Percentiles rank a stretch among this genome's conserved stretches.
Conservation (phyloP, 768 basidiomycete species). For the Leccinum ochraceum region DNA sequence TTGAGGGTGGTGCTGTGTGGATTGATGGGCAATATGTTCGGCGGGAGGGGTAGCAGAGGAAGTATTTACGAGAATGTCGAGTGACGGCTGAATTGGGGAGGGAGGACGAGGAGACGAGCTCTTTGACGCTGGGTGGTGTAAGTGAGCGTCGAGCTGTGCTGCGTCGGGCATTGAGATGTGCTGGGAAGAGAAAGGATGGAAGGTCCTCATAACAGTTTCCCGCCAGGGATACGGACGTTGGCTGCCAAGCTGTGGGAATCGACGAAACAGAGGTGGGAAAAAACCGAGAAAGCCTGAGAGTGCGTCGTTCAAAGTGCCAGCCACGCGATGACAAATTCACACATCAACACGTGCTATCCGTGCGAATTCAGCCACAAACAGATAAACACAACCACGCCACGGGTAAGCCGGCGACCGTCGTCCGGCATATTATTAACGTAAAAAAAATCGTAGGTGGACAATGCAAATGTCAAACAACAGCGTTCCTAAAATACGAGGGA, state of each 20-base stretch:
- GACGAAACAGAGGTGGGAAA: conserved; percentile 44
- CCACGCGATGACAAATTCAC: conserved; percentile 24
- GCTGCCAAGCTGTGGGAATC: conserved; percentile 48
- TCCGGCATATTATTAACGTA: conserved; percentile 24
- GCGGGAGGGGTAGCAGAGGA: conserved; percentile 21
- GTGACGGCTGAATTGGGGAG: conserved; percentile 41
- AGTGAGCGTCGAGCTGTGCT: conserved; percentile 35
- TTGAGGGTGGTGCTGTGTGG: conserved; percentile 33
- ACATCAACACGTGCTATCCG: conserved; percentile 33
- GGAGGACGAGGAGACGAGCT: conserved; percentile 51
- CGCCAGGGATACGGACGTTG: conserved; percentile 39
- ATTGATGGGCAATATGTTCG: conserved; percentile 34
- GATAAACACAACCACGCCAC: conserved; percentile 10
- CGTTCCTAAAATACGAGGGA: conserved; percentile 18
- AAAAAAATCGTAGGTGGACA: conserved; percentile 5
- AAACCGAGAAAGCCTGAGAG: conserved; percentile 38
- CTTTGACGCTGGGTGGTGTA: conserved; percentile 33
- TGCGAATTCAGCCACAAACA: conserved; percentile 31
- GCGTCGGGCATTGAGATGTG: conserved; percentile 44
- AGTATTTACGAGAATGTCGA: conserved; percentile 39
- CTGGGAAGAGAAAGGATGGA: conserved; percentile 44
- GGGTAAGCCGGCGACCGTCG: not conserved
- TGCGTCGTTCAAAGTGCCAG: conserved; percentile 17
- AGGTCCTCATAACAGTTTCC: conserved; percentile 47
- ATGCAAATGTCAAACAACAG: conserved; percentile 16